Conservation (phyloP, 805 yeast species). For the Kockiozyma suomiensis region DNA sequence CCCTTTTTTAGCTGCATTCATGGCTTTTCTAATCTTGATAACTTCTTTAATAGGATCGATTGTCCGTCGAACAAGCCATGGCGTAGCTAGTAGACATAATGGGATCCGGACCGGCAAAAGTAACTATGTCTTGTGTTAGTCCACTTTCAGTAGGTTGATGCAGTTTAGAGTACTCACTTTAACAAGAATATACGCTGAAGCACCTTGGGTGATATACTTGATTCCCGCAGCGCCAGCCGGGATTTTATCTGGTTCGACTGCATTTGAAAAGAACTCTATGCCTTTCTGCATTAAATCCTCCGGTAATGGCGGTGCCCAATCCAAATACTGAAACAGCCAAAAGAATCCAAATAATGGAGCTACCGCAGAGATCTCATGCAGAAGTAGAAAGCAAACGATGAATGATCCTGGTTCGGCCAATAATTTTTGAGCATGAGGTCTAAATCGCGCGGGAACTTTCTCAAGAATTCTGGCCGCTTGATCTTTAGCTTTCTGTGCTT, state of each 20-base stretch:
- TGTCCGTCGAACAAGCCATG: conserved; percentile 58
- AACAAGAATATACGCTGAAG: conserved; percentile 70
- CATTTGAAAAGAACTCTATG: conserved; percentile 56
- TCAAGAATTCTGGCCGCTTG: conserved; percentile 9
- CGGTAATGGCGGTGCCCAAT: conserved; percentile 55
- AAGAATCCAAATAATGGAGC: conserved; percentile 69
- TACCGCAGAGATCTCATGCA: conserved; percentile 77
- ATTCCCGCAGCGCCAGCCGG: conserved; percentile 51
- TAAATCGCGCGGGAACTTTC: conserved; percentile 53
- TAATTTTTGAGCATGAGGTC: conserved; percentile 55
- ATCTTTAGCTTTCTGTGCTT: neutral
- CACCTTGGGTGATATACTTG: conserved; percentile 66
- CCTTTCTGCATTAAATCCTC: conserved; percentile 65
- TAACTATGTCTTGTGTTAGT: conserved; percentile 38
- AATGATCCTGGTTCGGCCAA: conserved; percentile 61
- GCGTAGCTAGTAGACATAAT: conserved; percentile 56
- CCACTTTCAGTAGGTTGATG: too few species aligned
- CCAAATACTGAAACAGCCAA: conserved; percentile 63
- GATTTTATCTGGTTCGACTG: conserved; percentile 43
- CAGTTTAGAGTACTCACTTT: conserved; percentile 44
- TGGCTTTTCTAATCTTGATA: neutral
- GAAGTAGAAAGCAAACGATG: conserved; percentile 62
- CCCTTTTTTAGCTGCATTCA: neutral
- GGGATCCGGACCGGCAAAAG: conserved; percentile 57
- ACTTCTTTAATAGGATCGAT: conserved; percentile 33